Conservation (phyloP, 2,329 filamentous ascomycete species). For the Lachnum nothofagi region DNA sequence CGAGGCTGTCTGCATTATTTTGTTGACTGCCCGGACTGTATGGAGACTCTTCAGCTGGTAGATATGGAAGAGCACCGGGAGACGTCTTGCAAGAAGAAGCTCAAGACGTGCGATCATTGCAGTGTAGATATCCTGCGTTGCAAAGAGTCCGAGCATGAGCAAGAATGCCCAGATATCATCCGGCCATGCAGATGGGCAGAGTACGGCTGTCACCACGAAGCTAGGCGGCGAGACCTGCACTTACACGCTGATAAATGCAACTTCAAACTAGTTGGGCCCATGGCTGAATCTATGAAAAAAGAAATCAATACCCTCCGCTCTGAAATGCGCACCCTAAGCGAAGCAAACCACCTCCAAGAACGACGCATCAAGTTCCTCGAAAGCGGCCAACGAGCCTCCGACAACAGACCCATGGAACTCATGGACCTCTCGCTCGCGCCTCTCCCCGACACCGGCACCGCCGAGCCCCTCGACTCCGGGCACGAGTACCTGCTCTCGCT, state of each 20-base stretch:
- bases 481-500: constrained; percentile 42
- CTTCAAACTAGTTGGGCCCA: constrained; percentile 48
- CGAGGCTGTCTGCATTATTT: constrained; percentile 52
- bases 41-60: constrained; percentile 41
- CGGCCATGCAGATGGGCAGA: constrained; percentile 44
- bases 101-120: constrained; percentile 27
- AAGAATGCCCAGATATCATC: constrained; percentile 42
- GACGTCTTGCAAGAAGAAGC: constrained; percentile 40
- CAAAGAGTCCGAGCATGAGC: constrained; percentile 30
- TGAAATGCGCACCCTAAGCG: constrained; percentile 42
- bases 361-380: constrained; percentile 41
- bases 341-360: constrained; percentile 38
- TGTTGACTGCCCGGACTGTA: constrained; percentile 50
- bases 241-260: constrained; percentile 46
- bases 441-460: constrained; percentile 21
- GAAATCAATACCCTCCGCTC: constrained; percentile 37
- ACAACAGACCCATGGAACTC: constrained; percentile 21
- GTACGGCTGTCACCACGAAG: constrained; percentile 44
- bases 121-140: constrained; percentile 24
- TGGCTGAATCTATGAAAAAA: constrained; percentile 43
- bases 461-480: constrained; percentile 34
- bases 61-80: constrained; percentile 45
- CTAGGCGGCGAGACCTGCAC: constrained; percentile 38
- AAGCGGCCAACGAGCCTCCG: constrained; percentile 30
- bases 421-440: constrained; percentile 25